Evolutionary conservation across 2,329 filamentous ascomycete species (phyloP), one percentile per base, ranked within the genome.

Genomic region (Fusarium sp.): DNA sequence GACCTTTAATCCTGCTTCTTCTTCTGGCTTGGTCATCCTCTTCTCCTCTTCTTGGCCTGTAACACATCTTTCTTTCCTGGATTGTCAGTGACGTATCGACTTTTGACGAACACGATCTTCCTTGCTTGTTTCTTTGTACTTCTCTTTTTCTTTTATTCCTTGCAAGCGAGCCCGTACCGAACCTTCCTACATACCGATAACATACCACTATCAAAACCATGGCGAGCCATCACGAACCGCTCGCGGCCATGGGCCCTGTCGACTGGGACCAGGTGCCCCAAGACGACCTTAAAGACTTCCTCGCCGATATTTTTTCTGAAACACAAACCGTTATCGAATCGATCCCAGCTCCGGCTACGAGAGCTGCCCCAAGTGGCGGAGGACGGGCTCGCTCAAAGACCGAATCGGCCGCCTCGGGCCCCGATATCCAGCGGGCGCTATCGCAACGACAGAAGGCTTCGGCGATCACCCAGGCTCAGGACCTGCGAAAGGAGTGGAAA

Each of bases 401-500:
- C 32, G 87, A 90, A 65, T 87, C 89, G 13, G 88, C 88, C 66
- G 82, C 85, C 80, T 80, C 84, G 72, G 84, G 86, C 37, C 85
- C 87, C 54, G 86, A 91, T 71, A 83, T 91, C 62, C 85, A 86
- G 48, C 81, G 87, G 64, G 89, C 90, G 3, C 79, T 79, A 6
- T 78, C 81, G 7, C 77, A 80, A n/a, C 75, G 80, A 8, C 77
- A 78, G 39, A 84, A 87, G 2, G 84, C 88, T 4, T 83, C 88
- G 25, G 82, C 87, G 10, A 83, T 90, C n/a, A 86, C 74, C 30
- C 76, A 82, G 18, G 78, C 91, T 35, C 85, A 85, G 32, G 84
- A 88, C 23, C 84, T 98, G n/a, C 91, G 92, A 68, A 93, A 93
- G 79, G 90, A 94, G 83, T 98, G 96, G 95, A 98, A 97, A 82